A percentile compares a stretch with the other conserved stretches of the same genome.
Conservation (phyloP, 208 protist species). For the Leishmania arabica region DNA sequence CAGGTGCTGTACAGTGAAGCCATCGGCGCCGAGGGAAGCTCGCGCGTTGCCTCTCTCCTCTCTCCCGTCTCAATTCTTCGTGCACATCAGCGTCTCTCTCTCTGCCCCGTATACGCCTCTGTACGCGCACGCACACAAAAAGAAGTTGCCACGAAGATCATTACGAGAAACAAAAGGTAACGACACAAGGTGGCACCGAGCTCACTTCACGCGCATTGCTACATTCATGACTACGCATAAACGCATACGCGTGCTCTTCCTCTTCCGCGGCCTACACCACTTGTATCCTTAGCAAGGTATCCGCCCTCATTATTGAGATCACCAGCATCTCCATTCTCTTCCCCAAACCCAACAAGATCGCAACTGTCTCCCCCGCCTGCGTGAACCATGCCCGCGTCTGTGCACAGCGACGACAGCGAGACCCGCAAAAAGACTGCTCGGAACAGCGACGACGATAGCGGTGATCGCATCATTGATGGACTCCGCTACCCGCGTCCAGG, state of each 20-base stretch:
- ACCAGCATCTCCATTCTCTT: neutral
- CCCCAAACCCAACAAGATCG: neutral
- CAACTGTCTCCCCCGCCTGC: neutral
- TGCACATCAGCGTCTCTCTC: no score
- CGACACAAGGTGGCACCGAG: neutral
- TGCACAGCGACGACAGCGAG: slow-evolving; percentile 12
- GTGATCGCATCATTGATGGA: slow-evolving; percentile 65
- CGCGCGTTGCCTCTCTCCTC: neutral
- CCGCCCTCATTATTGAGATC: neutral
- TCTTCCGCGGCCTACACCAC: slow-evolving; percentile 4
- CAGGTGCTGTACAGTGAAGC: neutral
- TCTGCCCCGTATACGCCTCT: neutral
- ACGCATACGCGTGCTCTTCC: neutral
- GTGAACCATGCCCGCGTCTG: slow-evolving; percentile 14
- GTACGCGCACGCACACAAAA: neutral
- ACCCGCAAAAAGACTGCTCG: slow-evolving; percentile 19
- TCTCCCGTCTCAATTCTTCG: neutral
- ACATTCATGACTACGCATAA: neutral
- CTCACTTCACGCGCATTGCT: neutral
- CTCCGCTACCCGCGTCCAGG: slow-evolving; percentile 54
- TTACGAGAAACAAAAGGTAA: neutral
- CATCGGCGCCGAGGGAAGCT: neutral
- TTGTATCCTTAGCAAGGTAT: neutral
- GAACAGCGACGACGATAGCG: slow-evolving; percentile 37
- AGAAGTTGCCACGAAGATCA: neutral